phyloP scores from a whole-genome alignment of 768 basidiomycete species.

The Russula ochroleuca region DNA sequence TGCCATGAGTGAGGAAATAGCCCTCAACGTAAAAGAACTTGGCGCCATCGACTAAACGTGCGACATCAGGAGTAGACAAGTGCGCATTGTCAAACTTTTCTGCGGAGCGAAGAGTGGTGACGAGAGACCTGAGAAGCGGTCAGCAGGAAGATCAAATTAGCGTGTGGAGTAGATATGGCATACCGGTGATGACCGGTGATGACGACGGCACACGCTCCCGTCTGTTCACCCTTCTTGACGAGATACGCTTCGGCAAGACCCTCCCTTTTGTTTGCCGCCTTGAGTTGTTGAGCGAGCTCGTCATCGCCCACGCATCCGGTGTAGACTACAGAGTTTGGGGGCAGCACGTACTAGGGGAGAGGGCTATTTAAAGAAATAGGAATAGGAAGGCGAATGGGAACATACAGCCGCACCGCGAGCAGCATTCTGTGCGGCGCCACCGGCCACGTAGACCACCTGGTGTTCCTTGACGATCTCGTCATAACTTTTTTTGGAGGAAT shows the following conservation, averaged over 20 bases:
- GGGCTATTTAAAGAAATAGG: background rate
- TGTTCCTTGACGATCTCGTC: constrained; percentile 76
- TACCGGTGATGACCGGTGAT: constrained; percentile 92
- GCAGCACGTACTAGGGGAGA: constrained; percentile 75
- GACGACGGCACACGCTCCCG: constrained; percentile 94
- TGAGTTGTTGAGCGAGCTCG: constrained; percentile 83
- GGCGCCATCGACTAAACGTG: constrained; percentile 72
- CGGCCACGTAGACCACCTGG: constrained; percentile 86
- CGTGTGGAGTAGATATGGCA: background rate
- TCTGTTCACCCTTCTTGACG: constrained; percentile 81
- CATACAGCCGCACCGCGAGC: constrained; percentile 93
- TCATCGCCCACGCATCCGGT: constrained; percentile 94
- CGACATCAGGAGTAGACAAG: constrained; percentile 69
- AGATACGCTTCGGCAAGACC: constrained; percentile 85
- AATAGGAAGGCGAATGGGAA: constrained; percentile 21
- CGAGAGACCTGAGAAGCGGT: constrained; percentile 62
- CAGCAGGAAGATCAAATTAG: background rate
- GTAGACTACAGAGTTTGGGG: constrained; percentile 84
- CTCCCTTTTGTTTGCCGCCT: constrained; percentile 86
- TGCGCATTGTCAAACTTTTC: constrained; percentile 85
- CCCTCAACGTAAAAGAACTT: constrained; percentile 93
- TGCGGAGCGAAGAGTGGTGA: constrained; percentile 85
- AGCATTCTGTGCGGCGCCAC: constrained; percentile 95
- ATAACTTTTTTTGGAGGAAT: constrained; percentile 52
- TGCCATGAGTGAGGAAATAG: constrained; percentile 89